These are phyloP conservation scores for Trichoderma reesei DNA, from an alignment of 495 filamentous ascomycete species.

Conservation along the genomic window DNA sequence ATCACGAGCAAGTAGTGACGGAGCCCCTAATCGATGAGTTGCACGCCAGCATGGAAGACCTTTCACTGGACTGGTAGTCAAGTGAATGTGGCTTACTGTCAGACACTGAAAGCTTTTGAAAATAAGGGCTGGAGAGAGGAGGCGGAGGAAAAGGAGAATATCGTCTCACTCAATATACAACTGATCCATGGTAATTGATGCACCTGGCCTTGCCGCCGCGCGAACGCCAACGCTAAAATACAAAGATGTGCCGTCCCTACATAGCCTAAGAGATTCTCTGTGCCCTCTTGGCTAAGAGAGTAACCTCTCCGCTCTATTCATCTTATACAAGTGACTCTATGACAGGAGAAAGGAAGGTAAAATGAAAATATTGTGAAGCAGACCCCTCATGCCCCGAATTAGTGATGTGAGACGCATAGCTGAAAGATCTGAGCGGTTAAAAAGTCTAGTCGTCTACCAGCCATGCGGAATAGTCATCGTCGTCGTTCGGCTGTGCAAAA, in stretches of 20 bases:
- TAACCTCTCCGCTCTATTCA: neutral
- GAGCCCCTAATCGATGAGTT: constrained; percentile 49
- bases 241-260: neutral
- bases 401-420: too few species aligned
- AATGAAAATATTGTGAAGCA: neutral
- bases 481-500: constrained; percentile 13
- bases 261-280: neutral
- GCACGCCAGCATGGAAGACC: constrained; percentile 26
- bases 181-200: neutral
- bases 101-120: neutral
- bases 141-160: too few species aligned
- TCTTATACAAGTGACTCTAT: neutral
- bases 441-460: constrained; percentile 18
- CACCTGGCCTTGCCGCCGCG: neutral
- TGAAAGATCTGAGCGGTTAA: too few species aligned
- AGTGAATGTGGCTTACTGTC: neutral
- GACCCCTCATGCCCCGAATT: too few species aligned
- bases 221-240: neutral
- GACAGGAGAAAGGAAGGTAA: neutral
- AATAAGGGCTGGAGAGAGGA: neutral
- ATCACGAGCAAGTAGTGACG: constrained; percentile 44
- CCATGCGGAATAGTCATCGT: constrained; percentile 26
- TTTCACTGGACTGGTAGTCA: constrained; percentile 30
- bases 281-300: neutral
- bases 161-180: too few species aligned